Base-by-base conservation (phyloP, 208 protist species). In the Crithidia expoeki region DNA sequence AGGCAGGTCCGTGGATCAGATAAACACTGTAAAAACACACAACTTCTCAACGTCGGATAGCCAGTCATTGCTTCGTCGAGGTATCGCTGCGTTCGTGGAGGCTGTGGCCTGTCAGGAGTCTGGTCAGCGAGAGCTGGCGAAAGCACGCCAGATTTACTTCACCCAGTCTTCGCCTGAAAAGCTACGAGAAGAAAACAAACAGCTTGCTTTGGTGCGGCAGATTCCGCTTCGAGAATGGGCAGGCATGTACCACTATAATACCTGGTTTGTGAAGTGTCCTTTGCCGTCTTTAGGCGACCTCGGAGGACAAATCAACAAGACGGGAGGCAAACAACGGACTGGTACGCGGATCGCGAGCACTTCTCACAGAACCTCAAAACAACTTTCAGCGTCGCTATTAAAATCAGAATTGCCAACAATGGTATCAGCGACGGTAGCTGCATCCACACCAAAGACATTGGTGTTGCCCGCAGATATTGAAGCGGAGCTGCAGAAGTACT, bases 401-500 rank as follows among this genome's bases (percentile, higher is more conserved):
- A n/a, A n/a, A n/a, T n/a, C n/a, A n/a, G n/a, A n/a, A n/a, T 5
- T 40, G 36, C 36, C 36, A 40, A 5, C 36, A 12, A 12, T 14
- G 36, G 36, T 5, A n/a, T 5, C 36, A 40, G 36, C 36, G 12
- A 12, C 36, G 12, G 36, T 12, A 40, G 36, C 36, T 5, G 9
- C 36, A 40, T 12, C 36, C 5, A 5, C 11, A 40, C 53, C 61
- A n/a, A 74, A 61, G 61, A 16, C 60, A 12, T 53, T 86, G 17
- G 57, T 68, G 38, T 36, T 64, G 5, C 36, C 60, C 14, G 21
- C 6, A 1, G 72, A 86, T 34, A 38, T 83, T 5, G 68, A 55
- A 52, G 32, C 36, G 19, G 77, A 91, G 65, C 36, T 88, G 46
- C 30, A n/a, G 1, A 42, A 53, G 60, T 86, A 80, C 73, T 86